A percentile compares a stretch with the other conserved stretches of the same genome.
Evolutionary conservation across 192 early-diverging fungal species (phyloP).

Genomic region (Coemansia erecta): DNA sequence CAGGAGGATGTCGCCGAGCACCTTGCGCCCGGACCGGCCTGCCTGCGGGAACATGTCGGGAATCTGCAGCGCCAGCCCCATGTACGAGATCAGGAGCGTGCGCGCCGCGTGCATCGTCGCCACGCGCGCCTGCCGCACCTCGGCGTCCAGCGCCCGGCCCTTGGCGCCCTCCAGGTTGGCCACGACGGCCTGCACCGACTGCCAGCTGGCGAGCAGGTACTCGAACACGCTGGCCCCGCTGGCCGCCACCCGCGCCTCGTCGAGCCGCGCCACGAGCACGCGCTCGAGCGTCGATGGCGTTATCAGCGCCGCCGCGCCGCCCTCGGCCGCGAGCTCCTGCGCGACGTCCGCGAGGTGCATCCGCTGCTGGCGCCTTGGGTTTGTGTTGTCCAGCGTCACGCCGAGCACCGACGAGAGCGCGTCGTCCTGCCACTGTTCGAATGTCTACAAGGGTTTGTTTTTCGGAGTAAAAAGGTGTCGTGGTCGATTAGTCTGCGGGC

Average conservation of each 20-base stretch:
- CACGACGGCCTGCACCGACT: slow-evolving; percentile 50
- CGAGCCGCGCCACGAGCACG: slow-evolving; percentile 68
- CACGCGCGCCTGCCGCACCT: slow-evolving; percentile 60
- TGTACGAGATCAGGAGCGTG: slow-evolving; percentile 76
- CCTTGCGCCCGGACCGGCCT: slow-evolving; percentile 13
- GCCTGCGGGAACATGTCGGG: slow-evolving; percentile 88
- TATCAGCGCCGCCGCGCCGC: slow-evolving; percentile 32
- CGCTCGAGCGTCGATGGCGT: slow-evolving; percentile 61
- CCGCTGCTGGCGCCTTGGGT: slow-evolving; percentile 27
- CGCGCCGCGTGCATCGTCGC: slow-evolving; percentile 58
- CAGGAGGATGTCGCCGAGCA: slow-evolving; percentile 25
- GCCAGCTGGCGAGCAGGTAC: slow-evolving; percentile 69
- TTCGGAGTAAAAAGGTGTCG: slow-evolving; percentile 3
- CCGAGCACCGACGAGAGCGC: slow-evolving; percentile 73
- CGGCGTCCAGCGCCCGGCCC: slow-evolving; percentile 55
- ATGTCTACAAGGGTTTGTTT: slow-evolving; percentile 19
- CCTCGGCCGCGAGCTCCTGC: slow-evolving; percentile 34
- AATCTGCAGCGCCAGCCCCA: slow-evolving; percentile 76
- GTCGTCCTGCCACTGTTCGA: slow-evolving; percentile 77
- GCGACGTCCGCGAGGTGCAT: slow-evolving; percentile 24
- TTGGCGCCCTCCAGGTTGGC: slow-evolving; percentile 50
- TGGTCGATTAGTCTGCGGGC: too few relatives aligned
- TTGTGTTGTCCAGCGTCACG: slow-evolving; percentile 66
- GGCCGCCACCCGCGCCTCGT: slow-evolving; percentile 48
- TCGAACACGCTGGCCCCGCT: slow-evolving; percentile 55